Evolutionary conservation across 139 green algal genomes (phyloP).

Genomic region (Tetraselmis chui): DNA sequence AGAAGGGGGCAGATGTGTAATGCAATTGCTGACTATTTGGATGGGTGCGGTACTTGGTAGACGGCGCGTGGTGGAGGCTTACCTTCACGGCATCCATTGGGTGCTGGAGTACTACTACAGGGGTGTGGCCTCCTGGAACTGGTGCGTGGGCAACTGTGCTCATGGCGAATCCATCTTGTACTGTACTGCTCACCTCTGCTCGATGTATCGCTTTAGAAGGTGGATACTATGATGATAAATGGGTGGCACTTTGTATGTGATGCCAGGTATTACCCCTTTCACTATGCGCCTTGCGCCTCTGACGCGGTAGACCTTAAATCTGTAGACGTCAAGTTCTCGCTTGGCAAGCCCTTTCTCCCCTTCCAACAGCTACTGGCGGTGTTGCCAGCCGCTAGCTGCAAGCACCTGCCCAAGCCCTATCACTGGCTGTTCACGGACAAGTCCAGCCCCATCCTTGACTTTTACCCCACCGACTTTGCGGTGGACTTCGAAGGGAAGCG

Average conservation of each 20-base stretch:
- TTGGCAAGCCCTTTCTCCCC: conserved; percentile 73
- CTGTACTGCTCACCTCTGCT: too few relatives aligned
- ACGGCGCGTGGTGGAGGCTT: conserved; percentile 51
- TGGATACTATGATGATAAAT: too few relatives aligned
- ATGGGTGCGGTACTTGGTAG: conserved; percentile 60
- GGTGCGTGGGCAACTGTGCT: too few relatives aligned
- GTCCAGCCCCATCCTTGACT: conserved; percentile 64
- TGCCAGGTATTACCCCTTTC: conserved; percentile 76
- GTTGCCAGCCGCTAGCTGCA: conserved; percentile 55
- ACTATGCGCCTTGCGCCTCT: conserved; percentile 84
- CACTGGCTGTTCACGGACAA: conserved; percentile 20
- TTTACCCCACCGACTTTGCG: conserved; percentile 74
- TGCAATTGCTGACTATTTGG: neutral
- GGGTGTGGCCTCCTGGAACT: conserved; percentile 84
- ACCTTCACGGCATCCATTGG: conserved; percentile 84
- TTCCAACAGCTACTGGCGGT: conserved; percentile 90
- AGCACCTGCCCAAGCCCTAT: conserved; percentile 71
- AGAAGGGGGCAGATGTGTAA: neutral
- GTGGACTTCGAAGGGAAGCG: conserved; percentile 90
- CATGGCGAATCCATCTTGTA: too few relatives aligned
- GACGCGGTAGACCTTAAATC: conserved; percentile 34
- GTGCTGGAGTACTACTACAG: conserved; percentile 93
- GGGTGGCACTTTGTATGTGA: too few relatives aligned
- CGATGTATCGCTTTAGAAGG: too few relatives aligned
- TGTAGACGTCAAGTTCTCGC: conserved; percentile 43